Evolutionary conservation across 176 grass and related monocot species (phyloP).

Genomic region (Cenchrus americanus): DNA sequence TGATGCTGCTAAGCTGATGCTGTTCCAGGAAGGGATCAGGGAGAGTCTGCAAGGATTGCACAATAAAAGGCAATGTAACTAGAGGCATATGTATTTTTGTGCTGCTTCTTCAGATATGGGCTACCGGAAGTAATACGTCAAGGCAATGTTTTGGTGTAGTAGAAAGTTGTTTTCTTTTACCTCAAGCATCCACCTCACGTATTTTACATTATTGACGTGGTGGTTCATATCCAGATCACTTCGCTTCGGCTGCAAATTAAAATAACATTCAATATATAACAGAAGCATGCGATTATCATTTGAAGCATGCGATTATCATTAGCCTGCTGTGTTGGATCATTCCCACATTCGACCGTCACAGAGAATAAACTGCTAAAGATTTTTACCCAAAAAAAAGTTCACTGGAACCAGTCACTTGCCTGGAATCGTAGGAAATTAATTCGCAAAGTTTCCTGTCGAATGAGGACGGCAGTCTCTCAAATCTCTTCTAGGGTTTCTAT

Average conservation of each 20-base stretch:
- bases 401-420: not conserved
- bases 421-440: no score
- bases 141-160: not conserved
- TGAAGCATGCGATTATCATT: no score
- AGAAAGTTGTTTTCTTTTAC: slow-evolving; percentile 18
- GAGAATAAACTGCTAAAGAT: not conserved
- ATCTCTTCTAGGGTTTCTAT: no score
- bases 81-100: not conserved
- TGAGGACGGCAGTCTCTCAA: no score
- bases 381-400: not conserved
- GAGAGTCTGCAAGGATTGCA: slow-evolving; percentile 40
- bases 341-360: not conserved
- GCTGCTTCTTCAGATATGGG: no score
- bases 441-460: no score
- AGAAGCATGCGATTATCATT: slow-evolving; percentile 17
- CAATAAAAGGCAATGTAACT: not conserved
- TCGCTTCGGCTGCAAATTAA: slow-evolving; percentile 57
- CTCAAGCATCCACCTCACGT: slow-evolving; percentile 80
- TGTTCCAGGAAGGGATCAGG: slow-evolving; percentile 57
- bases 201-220: slow-evolving; percentile 78
- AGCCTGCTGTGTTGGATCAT: not conserved
- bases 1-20: slow-evolving; percentile 51
- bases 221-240: slow-evolving; percentile 78
- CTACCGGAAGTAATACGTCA: not conserved
- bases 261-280: slow-evolving; percentile 9